Conservation (phyloP, 306 rosid species). For the Vigna unguiculata region DNA sequence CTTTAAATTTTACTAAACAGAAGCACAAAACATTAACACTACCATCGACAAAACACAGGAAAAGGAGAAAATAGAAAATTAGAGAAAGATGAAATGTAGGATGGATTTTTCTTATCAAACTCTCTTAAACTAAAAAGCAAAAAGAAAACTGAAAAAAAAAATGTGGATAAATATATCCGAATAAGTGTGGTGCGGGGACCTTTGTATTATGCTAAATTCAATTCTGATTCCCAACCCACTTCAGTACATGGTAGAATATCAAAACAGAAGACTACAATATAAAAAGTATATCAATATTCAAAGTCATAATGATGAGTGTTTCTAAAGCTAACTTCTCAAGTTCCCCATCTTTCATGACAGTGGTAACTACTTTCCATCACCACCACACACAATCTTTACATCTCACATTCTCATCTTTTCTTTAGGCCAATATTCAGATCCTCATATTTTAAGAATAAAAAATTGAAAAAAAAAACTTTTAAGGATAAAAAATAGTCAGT, state of each 20-base stretch:
- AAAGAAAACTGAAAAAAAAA: neutral
- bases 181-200: neutral
- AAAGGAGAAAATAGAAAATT: neutral
- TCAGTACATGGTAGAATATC: slow-evolving; percentile 1
- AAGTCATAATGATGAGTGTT: slow-evolving; percentile 22
- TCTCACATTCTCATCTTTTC: neutral
- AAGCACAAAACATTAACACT: neutral
- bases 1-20: neutral
- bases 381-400: neutral
- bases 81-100: neutral
- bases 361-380: slow-evolving; percentile 22
- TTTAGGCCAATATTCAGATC: too few relatives aligned
- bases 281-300: slow-evolving; percentile 28
- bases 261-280: neutral
- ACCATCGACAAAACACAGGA: neutral
- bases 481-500: neutral
- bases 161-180: neutral
- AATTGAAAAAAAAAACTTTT: neutral
- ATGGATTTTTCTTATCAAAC: neutral
- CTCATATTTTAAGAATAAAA: neutral
- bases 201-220: slow-evolving; percentile 3
- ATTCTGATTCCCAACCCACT: slow-evolving; percentile 21
- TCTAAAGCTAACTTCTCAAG: slow-evolving; percentile 17
- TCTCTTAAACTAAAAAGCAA: neutral
- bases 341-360: slow-evolving; percentile 3